Evolutionary conservation across 805 yeast species (phyloP), one percentile per base, ranked within the genome.

Genomic region (Tetrapisispora iriomotensis): DNA sequence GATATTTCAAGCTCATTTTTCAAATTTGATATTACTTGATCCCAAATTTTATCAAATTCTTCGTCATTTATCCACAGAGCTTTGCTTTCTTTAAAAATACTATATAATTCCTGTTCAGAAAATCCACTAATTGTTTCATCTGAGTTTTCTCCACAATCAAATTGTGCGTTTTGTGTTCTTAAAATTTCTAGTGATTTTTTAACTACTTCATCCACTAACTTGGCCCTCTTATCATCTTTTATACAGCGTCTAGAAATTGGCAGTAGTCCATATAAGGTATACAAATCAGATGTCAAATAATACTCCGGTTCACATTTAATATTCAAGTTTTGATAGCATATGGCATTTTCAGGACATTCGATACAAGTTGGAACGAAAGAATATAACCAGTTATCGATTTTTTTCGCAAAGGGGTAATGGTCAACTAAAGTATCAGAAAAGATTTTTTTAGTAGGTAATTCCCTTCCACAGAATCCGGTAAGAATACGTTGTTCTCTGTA

Each of bases 311-410:
- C 77, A 60, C 98, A 90, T 41, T 71, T 76, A 8, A 83, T 52
- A 37, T 70, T 65, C 49, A 82, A 65, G 33, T 68, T 56, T 19
- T 76, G 74, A 46, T 70, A 75, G 61, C 97, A 90, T 28, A 74
- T 66, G 0, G 88, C 92, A 61, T 88, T 79, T 3, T 68, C 72
- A 2, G 97, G 96, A 55, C 97, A 90, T 20, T 73, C 73, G 4
- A 72, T 62, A 62, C 98, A 90, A 0, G 48, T 33, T 2, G 94
- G 94, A 36, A 70, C 70, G 37, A 71, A 56, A 36, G 53, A 41
- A 36, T 71, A 73, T 41, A 82, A 57, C 41, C 64, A 60, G 0
- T 58, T 49, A 29, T 81, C 83, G 8, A 69, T 14, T 47, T 53
- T 19, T 10, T 18, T 17, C 7, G 44, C 17, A 14, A 36, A 13